phyloP scores from a whole-genome alignment of 176 grass and related monocot species.

The Areca catechu region DNA sequence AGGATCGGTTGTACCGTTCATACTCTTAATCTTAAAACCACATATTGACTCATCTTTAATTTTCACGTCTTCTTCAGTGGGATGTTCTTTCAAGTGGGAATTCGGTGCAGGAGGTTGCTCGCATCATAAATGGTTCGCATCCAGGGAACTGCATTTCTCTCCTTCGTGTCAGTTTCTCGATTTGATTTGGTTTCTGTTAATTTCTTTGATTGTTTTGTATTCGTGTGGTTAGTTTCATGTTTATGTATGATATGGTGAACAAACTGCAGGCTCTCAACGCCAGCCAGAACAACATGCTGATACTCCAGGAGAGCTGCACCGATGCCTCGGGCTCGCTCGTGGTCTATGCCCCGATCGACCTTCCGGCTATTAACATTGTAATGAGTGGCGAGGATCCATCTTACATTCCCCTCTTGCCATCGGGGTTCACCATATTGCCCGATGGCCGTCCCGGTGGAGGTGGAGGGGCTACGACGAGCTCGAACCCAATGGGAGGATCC shows the following conservation, averaged over 20 bases:
- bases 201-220: background rate
- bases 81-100: conserved; percentile 70
- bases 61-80: conserved; percentile 44
- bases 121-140: conserved; percentile 52
- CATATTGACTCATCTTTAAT: background rate
- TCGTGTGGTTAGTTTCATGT: background rate
- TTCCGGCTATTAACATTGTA: conserved; percentile 61
- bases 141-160: conserved; percentile 89
- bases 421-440: conserved; percentile 54
- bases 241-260: background rate
- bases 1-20: background rate
- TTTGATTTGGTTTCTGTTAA: background rate
- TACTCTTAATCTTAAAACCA: background rate
- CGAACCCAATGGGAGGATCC: conserved; percentile 12
- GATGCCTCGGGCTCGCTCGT: conserved; percentile 66
- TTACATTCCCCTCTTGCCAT: conserved; percentile 25
- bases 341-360: conserved; percentile 67
- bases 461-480: conserved; percentile 26
- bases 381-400: conserved; percentile 76
- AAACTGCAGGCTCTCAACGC: conserved; percentile 44
- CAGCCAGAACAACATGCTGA: conserved; percentile 72
- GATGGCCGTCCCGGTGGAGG: conserved; percentile 16
- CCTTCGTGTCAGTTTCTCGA: conserved; percentile 40
- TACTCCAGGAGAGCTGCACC: conserved; percentile 92
- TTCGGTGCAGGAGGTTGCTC: conserved; percentile 66